Evolutionary conservation across 2,329 filamentous ascomycete genomes (phyloP).

Genomic region (Fusarium chlamydosporum): DNA sequence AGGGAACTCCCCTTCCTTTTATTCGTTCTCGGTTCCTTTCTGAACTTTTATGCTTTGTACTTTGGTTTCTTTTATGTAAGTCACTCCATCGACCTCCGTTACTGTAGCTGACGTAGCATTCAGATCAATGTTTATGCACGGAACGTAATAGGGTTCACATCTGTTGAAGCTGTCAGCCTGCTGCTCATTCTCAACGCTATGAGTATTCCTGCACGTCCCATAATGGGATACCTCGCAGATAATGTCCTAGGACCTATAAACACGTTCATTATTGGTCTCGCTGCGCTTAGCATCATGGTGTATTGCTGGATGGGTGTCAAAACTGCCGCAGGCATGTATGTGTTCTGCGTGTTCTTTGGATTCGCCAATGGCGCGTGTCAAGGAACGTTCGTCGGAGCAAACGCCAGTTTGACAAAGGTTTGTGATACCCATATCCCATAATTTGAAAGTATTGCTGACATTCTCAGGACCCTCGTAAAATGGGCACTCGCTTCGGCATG

Average conservation of each 20-base stretch:
- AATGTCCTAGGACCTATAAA: conserved; percentile 65
- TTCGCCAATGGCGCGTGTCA: conserved; percentile 50
- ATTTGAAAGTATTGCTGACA: neutral
- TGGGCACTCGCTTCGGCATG: conserved; percentile 62
- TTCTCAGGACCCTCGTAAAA: conserved; percentile 55
- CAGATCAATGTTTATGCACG: conserved; percentile 62
- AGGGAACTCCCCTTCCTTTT: conserved; percentile 68
- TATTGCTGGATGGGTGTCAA: conserved; percentile 53
- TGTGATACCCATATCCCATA: neutral
- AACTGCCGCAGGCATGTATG: conserved; percentile 49
- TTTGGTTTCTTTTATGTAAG: conserved; percentile 62
- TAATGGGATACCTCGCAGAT: conserved; percentile 73
- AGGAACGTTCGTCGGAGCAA: conserved; percentile 55
- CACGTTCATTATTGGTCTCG: conserved; percentile 52
- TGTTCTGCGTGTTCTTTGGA: conserved; percentile 52
- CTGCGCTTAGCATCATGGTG: conserved; percentile 49
- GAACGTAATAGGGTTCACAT: conserved; percentile 58
- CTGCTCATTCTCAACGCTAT: conserved; percentile 76
- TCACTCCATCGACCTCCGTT: conserved; percentile 52
- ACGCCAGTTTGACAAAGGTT: conserved; percentile 57
- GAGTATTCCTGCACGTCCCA: conserved; percentile 68
- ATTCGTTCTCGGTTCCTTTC: conserved; percentile 65
- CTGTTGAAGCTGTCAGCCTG: conserved; percentile 67
- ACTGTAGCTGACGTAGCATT: conserved; percentile 12
- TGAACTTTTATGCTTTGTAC: conserved; percentile 59